phyloP scores from a whole-genome alignment of 2,329 filamentous ascomycete genomes.

The Aureobasidium lini region DNA sequence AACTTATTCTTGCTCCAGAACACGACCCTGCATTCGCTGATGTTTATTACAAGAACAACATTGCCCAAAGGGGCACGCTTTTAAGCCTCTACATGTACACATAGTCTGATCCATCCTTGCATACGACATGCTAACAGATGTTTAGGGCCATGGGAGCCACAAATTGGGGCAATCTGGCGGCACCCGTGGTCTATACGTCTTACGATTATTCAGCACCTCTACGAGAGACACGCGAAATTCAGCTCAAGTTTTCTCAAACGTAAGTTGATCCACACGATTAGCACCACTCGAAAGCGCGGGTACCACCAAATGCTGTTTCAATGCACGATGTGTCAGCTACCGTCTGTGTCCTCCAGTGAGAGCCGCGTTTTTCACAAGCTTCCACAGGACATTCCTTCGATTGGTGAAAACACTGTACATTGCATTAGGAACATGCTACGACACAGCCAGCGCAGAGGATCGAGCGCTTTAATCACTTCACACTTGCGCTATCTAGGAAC shows the following conservation, averaged over 20 bases:
- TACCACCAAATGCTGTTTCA: no score
- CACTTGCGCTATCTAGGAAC: neutral
- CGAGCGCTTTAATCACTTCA: no score
- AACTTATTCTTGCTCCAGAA: conserved; percentile 14
- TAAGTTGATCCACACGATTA: neutral
- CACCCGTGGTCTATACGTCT: conserved; percentile 50
- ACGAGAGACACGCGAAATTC: conserved; percentile 51
- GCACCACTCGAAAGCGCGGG: no score
- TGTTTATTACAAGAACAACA: conserved; percentile 56
- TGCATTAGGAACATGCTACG: no score
- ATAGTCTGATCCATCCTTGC: neutral
- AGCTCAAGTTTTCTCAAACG: conserved; percentile 56
- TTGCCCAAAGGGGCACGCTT: conserved; percentile 52
- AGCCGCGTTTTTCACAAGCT: neutral
- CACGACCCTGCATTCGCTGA: conserved; percentile 55
- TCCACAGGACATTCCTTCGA: neutral
- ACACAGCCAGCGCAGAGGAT: no score
- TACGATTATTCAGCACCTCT: conserved; percentile 60
- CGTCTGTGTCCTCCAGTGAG: no score
- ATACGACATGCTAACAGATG: no score
- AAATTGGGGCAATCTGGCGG: conserved; percentile 54
- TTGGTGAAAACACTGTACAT: no score
- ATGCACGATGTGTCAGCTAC: no score
- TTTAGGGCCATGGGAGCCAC: conserved; percentile 43
- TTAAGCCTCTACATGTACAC: conserved; percentile 53